Conservation (phyloP, 1,284 basidiomycete species). For the Rhodotorula sp. region DNA sequence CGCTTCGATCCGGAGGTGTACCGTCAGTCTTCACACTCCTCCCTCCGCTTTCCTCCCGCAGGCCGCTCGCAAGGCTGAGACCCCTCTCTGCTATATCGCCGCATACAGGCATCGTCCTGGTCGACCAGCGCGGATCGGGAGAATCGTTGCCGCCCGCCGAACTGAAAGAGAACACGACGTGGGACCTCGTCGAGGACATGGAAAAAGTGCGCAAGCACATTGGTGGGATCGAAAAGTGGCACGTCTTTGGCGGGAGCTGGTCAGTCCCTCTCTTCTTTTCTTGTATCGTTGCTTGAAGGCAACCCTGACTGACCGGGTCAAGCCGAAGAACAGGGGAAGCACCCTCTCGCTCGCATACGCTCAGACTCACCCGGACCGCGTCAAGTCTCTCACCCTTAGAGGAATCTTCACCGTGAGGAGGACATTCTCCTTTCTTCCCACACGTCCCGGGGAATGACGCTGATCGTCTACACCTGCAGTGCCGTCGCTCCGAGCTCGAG, state of each 20-base stretch:
- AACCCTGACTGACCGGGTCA: too few species aligned
- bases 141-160: conserved; percentile 77
- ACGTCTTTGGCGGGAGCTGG: conserved; percentile 90
- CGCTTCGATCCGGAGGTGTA: conserved; percentile 12
- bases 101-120: conserved; percentile 54
- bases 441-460: neutral
- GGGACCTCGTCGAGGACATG: conserved; percentile 88
- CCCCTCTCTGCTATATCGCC: too few species aligned
- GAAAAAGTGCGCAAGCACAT: conserved; percentile 75
- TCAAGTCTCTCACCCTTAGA: conserved; percentile 74
- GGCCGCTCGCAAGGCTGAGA: too few species aligned
- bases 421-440: conserved; percentile 35
- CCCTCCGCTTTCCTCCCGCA: too few species aligned
- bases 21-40: too few species aligned
- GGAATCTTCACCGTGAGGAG: conserved; percentile 81
- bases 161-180: conserved; percentile 85
- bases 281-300: too few species aligned
- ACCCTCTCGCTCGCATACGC: conserved; percentile 84
- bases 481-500: conserved; percentile 62
- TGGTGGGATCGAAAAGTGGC: conserved; percentile 64
- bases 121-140: conserved; percentile 85
- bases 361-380: conserved; percentile 76
- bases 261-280: neutral
- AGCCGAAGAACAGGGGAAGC: conserved; percentile 1
- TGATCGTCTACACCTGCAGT: neutral